Percentiles rank a stretch among this genome's conserved stretches.
Conservation (phyloP, 495 filamentous ascomycete genomes). For the Aspergillus sclerotioniger region DNA sequence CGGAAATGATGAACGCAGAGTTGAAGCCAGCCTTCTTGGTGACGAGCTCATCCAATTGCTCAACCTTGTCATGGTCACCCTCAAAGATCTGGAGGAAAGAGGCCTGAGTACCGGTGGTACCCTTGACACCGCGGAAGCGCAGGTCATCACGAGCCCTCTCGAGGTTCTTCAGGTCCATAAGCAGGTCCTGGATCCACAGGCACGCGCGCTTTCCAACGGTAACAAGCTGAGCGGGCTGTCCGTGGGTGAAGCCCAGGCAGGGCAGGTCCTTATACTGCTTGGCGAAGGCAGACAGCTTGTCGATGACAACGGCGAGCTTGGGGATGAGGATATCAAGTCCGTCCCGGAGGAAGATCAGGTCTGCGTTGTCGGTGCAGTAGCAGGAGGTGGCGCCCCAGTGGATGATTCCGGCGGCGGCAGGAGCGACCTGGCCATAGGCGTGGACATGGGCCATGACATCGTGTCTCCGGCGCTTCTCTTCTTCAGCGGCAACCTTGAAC, state of each 20-base stretch:
- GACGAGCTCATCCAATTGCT: constrained; percentile 69
- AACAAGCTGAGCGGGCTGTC: constrained; percentile 74
- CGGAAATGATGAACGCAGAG: constrained; percentile 68
- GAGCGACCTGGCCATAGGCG: constrained; percentile 68
- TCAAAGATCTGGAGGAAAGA: constrained; percentile 83
- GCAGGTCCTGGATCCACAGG: constrained; percentile 85
- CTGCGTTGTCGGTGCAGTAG: constrained; percentile 82
- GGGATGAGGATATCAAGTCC: constrained; percentile 74
- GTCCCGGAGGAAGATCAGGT: constrained; percentile 78
- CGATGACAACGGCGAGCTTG: constrained; percentile 81
- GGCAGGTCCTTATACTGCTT: constrained; percentile 66
- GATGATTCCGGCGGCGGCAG: constrained; percentile 83
- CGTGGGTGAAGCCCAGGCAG: constrained; percentile 80
- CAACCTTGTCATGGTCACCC: constrained; percentile 74
- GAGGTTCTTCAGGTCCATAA: constrained; percentile 82
- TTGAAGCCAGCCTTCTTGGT: constrained; percentile 82
- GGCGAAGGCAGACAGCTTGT: constrained; percentile 76
- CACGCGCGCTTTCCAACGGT: constrained; percentile 74
- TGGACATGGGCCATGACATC: constrained; percentile 76
- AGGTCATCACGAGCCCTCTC: constrained; percentile 71
- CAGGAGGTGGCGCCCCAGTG: constrained; percentile 71
- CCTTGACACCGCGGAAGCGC: constrained; percentile 80
- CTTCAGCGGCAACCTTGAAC: constrained; percentile 71
- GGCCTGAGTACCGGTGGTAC: constrained; percentile 75
- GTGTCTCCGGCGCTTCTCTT: constrained; percentile 74